Evolutionary conservation across 192 early-diverging fungal species (phyloP), one percentile per base, ranked within the genome.

Genomic region (Coemansia sp.): DNA sequence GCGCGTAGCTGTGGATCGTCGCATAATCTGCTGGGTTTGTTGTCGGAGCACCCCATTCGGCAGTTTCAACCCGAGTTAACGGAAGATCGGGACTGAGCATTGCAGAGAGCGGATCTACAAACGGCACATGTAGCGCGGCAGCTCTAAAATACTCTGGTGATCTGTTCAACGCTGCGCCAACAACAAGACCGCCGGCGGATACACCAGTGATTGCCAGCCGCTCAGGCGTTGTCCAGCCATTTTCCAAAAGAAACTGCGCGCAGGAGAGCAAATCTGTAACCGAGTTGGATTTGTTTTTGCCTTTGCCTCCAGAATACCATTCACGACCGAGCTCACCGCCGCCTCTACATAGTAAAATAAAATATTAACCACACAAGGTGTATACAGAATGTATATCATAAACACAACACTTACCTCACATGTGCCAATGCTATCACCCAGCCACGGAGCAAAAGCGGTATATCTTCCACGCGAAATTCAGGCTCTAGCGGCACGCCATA

Each of bases 351-450:
- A 7, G 6, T 25, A 15, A n/a, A 10, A 11, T 12, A 22, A 32
- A 32, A 32, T 32, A 6, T 32, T 6, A 32, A 6, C 29, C 5
- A 5, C 29, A 32, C 29, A 6, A 32, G 29, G 29, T 5, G 29
- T 6, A 32, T 5, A 32, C 29, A 32, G 29, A 50, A 6, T 50
- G 41, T 39, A 37, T 55, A 25, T 8, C 3, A 21, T 2, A 5
- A 15, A 32, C 23, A 32, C 45, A 1, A 9, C 19, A 52, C 74
- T 32, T 67, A 71, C 74, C 75, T 72, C 1, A 93, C 90, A 78
- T 94, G 93, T 24, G 92, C 90, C 55, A 94, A 65, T 0, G 89
- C 92, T 69, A 89, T 88, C 12, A 88, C 73, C 88, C 92, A 94
- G 2, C 91, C 91, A 41, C 93, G 79, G 43, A 88, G 88, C 48